These are phyloP conservation scores for Metschnikowia noctiluminum DNA, from an alignment of 805 yeast genomes.

Conservation along the genomic window DNA sequence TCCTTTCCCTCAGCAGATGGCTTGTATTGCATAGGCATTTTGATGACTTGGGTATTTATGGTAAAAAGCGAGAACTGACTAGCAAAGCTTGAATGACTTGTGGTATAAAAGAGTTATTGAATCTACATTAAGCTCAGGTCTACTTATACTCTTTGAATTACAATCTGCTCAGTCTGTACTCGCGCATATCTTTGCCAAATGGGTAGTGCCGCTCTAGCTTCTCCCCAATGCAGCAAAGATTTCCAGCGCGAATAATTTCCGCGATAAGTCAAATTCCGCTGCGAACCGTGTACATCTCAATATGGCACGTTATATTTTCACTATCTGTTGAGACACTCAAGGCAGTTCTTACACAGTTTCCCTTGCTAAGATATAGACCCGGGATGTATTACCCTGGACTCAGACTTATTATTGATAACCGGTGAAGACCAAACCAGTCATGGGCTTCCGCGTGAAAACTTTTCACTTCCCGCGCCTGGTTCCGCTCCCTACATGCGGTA, in stretches of 20 bases:
- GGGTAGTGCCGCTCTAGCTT: constrained; percentile 1
- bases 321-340: no score
- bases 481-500: no score
- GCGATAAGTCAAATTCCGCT: constrained; percentile 1
- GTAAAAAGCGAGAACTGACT: background rate
- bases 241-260: background rate
- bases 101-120: no score
- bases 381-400: no score
- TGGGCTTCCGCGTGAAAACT: no score
- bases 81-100: background rate
- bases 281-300: no score
- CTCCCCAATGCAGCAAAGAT: constrained; percentile 1
- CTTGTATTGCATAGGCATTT: constrained; percentile 54
- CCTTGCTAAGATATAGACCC: no score
- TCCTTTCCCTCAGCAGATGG: constrained; percentile 52
- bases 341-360: no score
- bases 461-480: no score
- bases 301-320: no score
- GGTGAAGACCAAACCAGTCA: no score
- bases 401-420: no score
- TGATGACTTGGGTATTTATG: background rate
- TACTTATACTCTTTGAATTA: constrained; percentile 2
- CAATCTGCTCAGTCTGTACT: constrained; percentile 3
- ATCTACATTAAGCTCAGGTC: background rate
- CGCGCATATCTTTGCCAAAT: constrained; percentile 8